A percentile compares a stretch with the other conserved stretches of the same genome.
Conservation (phyloP, 495 filamentous ascomycete species). For the Pyrenula aspistea region DNA sequence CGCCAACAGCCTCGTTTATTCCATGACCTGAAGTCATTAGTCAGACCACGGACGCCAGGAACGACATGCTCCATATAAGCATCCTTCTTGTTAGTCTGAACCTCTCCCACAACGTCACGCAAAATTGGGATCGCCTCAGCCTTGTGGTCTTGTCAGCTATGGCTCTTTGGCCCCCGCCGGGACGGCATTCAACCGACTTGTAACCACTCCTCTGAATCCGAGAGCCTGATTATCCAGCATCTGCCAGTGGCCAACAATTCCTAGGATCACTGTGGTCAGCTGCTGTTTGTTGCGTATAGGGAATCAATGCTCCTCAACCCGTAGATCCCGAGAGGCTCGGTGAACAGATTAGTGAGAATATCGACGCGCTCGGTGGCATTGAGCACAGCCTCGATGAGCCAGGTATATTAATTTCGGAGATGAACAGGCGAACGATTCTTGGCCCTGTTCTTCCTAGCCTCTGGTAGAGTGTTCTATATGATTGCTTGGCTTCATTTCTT, state of each 20-base stretch:
- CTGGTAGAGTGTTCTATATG: background rate
- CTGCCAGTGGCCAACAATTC: no score
- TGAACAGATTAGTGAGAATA: background rate
- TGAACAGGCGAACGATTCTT: background rate
- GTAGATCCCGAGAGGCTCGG: no score
- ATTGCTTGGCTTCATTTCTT: background rate
- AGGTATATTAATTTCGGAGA: background rate
- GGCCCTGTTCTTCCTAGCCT: background rate
- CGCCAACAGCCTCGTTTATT: background rate
- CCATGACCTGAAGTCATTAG: background rate
- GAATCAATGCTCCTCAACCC: background rate
- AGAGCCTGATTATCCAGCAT: no score
- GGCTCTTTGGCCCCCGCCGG: background rate
- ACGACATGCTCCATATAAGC: background rate
- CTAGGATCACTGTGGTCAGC: background rate
- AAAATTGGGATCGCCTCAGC: no score
- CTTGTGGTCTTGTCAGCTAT: background rate
- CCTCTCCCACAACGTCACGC: background rate
- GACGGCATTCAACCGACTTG: background rate
- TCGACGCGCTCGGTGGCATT: background rate
- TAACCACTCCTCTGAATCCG: background rate
- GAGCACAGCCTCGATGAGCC: no score
- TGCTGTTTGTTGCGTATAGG: no score
- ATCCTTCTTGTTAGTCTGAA: background rate
- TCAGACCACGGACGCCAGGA: background rate